Base-by-base conservation (phyloP, 78 protist genomes). In the Carpediemonas membranifera region DNA sequence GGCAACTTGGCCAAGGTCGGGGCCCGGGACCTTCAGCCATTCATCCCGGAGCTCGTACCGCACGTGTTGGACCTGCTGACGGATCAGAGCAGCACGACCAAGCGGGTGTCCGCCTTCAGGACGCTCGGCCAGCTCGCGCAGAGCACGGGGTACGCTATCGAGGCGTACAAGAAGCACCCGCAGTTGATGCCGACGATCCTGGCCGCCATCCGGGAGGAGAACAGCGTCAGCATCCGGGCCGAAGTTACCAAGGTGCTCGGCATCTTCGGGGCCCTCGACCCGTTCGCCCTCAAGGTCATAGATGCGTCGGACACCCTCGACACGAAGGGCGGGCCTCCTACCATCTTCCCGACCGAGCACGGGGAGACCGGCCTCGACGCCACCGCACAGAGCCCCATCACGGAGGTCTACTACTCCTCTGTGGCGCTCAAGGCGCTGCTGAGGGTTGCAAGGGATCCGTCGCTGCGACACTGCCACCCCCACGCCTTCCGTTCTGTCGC, bases 251-350 rank as follows among this genome's bases (percentile, higher is more conserved):
- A 78, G 50, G 89, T 79, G 35, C 47, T 94, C 16, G 98, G 98
- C 59, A 84, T 90, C n/a, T 33, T 92, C 11, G 97, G 97, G 41
- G 96, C 98, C 7, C 63, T 89, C 21, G 98, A 92, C 70, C 98
- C 98, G 21, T 80, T 65, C 11, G n/a, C n/a, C n/a, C n/a, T n/a
- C n/a, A n/a, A n/a, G n/a, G n/a, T n/a, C n/a, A n/a, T n/a, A n/a
- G n/a, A n/a, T n/a, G n/a, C n/a, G n/a, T n/a, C n/a, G n/a, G n/a
- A n/a, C n/a, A n/a, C n/a, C n/a, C n/a, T n/a, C n/a, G n/a, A n/a
- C n/a, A n/a, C n/a, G n/a, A n/a, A n/a, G n/a, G n/a, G n/a, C n/a
- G n/a, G n/a, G n/a, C n/a, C n/a, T n/a, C n/a, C n/a, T n/a, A n/a
- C n/a, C n/a, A n/a, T n/a, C n/a, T n/a, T n/a, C n/a, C n/a, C n/a